Evolutionary conservation across 106 monocot species (phyloP).

Genomic region (Dioscorea dumetorum): DNA sequence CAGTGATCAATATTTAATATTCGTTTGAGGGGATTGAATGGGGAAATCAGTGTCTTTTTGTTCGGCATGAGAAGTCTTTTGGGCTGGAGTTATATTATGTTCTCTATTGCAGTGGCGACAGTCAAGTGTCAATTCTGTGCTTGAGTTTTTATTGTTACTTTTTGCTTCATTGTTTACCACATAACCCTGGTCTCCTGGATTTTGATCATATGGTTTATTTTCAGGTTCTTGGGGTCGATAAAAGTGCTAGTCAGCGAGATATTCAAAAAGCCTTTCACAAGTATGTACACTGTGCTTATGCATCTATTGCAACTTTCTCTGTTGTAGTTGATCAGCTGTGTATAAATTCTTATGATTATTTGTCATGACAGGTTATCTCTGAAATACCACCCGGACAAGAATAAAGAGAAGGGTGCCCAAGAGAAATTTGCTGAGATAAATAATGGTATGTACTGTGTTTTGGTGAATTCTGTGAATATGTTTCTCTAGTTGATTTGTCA

Average conservation of each 20-base stretch:
- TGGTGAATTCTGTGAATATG: not conserved
- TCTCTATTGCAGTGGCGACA: too few relatives aligned
- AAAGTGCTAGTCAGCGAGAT: slow-evolving; percentile 76
- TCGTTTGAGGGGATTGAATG: too few relatives aligned
- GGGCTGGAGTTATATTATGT: too few relatives aligned
- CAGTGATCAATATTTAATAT: too few relatives aligned
- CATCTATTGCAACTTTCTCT: not conserved
- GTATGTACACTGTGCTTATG: slow-evolving; percentile 20
- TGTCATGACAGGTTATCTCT: slow-evolving; percentile 74
- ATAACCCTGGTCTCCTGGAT: too few relatives aligned
- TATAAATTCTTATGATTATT: not conserved
- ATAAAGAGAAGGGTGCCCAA: slow-evolving; percentile 83
- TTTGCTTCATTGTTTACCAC: too few relatives aligned
- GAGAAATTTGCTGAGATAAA: slow-evolving; percentile 96
- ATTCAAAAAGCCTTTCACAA: slow-evolving; percentile 98
- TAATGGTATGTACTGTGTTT: slow-evolving; percentile 50
- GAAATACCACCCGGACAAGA: slow-evolving; percentile 97
- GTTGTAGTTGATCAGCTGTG: not conserved
- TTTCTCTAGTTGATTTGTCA: too few relatives aligned
- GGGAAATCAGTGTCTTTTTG: too few relatives aligned
- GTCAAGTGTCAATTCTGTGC: too few relatives aligned
- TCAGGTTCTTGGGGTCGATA: slow-evolving; percentile 94
- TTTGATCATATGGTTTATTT: not conserved
- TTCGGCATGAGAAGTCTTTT: too few relatives aligned
- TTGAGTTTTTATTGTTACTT: too few relatives aligned